Evolutionary conservation across 345 rosid genomes (phyloP), one percentile per base, ranked within the genome.

Genomic region (Noccaea bulbosa): DNA sequence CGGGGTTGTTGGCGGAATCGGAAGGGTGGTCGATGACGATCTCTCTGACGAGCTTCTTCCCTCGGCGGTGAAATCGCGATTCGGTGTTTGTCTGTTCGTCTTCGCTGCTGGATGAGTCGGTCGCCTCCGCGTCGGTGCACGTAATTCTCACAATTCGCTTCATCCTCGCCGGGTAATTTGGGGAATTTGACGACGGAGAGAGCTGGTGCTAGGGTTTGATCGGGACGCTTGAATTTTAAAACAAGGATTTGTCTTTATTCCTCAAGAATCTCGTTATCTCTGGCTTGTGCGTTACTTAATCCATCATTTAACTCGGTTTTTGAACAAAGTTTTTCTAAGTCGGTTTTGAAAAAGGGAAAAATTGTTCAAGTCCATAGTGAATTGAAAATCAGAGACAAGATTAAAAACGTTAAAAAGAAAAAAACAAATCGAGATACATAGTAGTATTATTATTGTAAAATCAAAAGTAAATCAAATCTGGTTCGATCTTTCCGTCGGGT

Each of bases 51-150:
- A 62, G 67, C 56, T 62, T 71, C 59, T 79, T 82, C 5, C 81
- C 79, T 58, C 83, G 46, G 37, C 51, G 58, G 1, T 70, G 79
- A 0, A 57, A 60, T 0, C 54, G 24, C 11, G 5, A 39, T 24
- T 73, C n/a, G 44, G 6, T 32, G 0, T 8, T 9, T 7, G 15
- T 8, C 1, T 35, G 53, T 2, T 70, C 79, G 20, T 79, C 82
- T 12, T 79, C 83, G 62, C 69, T 77, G 66, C 78, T 70, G 20
- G 85, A 82, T 32, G 85, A 79, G 45, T 82, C 83, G 27, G 85
- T 82, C 9, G 85, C 85, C 7, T 82, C 85, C 4, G 24, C 49
- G 73, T 82, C 85, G 6, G 85, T 79, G 67, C 67, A 64, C 1
- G 78, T 70, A 22, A 82, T 79, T 37, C 83, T 51, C 30, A 82